Evolutionary conservation across 257 asterid genomes (phyloP).

Genomic region (Buddleja alternifolia): DNA sequence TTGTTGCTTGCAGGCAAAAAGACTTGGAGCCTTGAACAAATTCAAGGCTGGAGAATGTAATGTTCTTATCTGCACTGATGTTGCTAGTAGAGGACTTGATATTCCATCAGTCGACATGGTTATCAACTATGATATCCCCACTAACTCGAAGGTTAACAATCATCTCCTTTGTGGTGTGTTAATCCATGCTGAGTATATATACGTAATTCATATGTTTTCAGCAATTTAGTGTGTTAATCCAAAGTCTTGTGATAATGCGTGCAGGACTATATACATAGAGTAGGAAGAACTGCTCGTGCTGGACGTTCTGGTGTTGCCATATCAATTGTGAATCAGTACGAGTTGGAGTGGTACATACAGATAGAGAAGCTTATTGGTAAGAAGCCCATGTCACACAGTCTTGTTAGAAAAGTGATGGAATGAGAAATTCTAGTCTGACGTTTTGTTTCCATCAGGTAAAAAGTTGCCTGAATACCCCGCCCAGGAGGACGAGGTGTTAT

Average conservation of each 20-base stretch:
- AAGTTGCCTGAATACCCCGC: slow-evolving; percentile 74
- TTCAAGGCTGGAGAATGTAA: slow-evolving; percentile 91
- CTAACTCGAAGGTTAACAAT: slow-evolving; percentile 77
- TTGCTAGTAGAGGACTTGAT: slow-evolving; percentile 96
- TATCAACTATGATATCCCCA: slow-evolving; percentile 87
- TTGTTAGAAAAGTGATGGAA: not conserved
- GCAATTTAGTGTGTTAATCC: slow-evolving; percentile 6
- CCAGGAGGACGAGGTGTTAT: slow-evolving; percentile 76
- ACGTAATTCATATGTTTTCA: not conserved
- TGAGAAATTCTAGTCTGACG: slow-evolving; percentile 12
- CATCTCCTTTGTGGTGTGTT: slow-evolving; percentile 13
- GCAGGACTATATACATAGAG: slow-evolving; percentile 95
- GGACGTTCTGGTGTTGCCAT: slow-evolving; percentile 94
- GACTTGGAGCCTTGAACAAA: slow-evolving; percentile 84
- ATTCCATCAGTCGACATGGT: slow-evolving; percentile 92
- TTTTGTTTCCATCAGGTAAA: slow-evolving; percentile 54
- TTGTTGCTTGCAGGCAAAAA: slow-evolving; percentile 57
- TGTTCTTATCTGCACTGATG: slow-evolving; percentile 87
- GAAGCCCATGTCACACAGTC: slow-evolving; percentile 6
- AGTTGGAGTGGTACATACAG: slow-evolving; percentile 84
- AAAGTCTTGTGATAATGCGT: slow-evolving; percentile 19
- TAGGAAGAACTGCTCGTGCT: slow-evolving; percentile 99
- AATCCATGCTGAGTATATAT: too few relatives aligned
- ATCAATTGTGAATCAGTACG: slow-evolving; percentile 82
- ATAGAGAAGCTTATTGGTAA: slow-evolving; percentile 85